Evolutionary conservation across 371 early-diverging fungal genomes (phyloP).

Genomic region (Apophysomyces elegans): DNA sequence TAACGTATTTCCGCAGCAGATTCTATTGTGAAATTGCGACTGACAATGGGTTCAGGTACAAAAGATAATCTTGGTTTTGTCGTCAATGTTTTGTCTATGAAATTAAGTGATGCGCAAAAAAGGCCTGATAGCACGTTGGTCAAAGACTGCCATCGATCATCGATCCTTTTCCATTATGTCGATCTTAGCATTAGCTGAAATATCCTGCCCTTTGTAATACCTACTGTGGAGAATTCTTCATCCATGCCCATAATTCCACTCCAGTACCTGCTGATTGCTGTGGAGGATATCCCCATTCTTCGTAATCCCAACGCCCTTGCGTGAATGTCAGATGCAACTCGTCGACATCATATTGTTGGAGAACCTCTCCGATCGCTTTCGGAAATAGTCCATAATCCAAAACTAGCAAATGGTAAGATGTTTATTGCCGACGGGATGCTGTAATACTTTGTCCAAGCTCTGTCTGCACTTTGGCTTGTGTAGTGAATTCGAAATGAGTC

Average conservation of each 20-base stretch:
- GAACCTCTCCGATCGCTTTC: constrained; percentile 85
- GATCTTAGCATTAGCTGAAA: background rate
- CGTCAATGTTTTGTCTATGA: constrained; percentile 83
- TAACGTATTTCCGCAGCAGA: constrained; percentile 62
- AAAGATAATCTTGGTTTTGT: constrained; percentile 75
- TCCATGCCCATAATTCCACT: constrained; percentile 83
- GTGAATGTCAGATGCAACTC: constrained; percentile 85
- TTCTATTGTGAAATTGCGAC: background rate
- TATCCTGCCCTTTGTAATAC: background rate
- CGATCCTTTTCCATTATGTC: constrained; percentile 47
- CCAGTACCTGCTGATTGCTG: constrained; percentile 70
- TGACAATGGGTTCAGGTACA: constrained; percentile 39
- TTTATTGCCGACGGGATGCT: no score
- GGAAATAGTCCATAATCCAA: constrained; percentile 81
- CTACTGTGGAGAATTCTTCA: constrained; percentile 59
- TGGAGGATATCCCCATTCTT: constrained; percentile 76
- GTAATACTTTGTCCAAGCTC: background rate
- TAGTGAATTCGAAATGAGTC: constrained; percentile 78
- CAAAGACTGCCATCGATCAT: constrained; percentile 80
- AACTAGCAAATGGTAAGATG: constrained; percentile 34
- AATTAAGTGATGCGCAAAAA: constrained; percentile 96
- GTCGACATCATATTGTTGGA: constrained; percentile 50
- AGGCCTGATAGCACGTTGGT: constrained; percentile 92
- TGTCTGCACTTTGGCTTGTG: constrained; percentile 42
- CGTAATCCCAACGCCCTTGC: constrained; percentile 67